phyloP scores from a whole-genome alignment of 108 stramenopile genomes.

The Pinguiococcus pyrenoidosus region DNA sequence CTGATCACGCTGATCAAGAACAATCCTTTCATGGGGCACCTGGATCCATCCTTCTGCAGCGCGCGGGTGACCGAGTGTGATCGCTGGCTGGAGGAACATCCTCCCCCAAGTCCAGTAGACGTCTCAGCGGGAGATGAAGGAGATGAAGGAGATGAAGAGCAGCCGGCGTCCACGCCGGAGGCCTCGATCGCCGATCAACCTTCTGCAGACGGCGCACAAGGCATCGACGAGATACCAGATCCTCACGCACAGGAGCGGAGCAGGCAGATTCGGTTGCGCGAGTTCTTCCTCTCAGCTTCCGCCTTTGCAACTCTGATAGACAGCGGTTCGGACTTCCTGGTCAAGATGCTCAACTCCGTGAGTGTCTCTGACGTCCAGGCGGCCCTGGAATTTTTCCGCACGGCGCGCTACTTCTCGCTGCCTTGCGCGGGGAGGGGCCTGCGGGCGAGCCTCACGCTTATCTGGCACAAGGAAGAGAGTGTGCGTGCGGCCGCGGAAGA shows the following conservation, averaged over 20 bases:
- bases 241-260: background rate
- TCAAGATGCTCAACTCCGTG: background rate
- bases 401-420: background rate
- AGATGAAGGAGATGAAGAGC: background rate
- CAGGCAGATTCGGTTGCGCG: background rate
- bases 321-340: no score
- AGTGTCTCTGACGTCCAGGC: background rate
- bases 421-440: background rate
- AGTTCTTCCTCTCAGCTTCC: background rate
- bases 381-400: background rate
- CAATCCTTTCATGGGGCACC: conserved; percentile 78
- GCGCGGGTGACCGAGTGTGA: background rate
- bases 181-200: background rate
- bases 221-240: no score
- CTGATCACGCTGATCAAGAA: conserved; percentile 64
- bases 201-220: no score
- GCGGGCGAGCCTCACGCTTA: background rate
- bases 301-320: background rate
- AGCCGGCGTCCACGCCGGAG: background rate
- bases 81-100: background rate
- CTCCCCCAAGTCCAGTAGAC: background rate
- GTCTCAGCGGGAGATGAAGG: background rate
- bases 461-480: background rate
- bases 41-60: conserved; percentile 64
- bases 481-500: background rate